Evolutionary conservation across 2,329 filamentous ascomycete species (phyloP).

Genomic region (Dactylella cylindrospora): DNA sequence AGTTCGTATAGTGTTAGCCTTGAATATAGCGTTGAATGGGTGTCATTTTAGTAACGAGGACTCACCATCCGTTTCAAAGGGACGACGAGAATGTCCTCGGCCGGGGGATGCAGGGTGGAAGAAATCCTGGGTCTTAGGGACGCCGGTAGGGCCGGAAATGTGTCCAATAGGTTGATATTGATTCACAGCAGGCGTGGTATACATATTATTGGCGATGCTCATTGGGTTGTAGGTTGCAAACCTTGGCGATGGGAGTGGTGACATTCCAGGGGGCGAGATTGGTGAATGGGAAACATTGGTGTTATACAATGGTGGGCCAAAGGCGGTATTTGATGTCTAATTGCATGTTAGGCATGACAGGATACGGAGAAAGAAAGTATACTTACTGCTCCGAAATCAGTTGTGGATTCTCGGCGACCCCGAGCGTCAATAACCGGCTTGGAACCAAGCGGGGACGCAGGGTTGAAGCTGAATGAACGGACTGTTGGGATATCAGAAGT

Average conservation of each 20-base stretch:
- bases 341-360: constrained; percentile 9
- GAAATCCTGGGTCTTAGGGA: constrained; percentile 20
- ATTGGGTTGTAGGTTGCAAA: constrained; percentile 48
- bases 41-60: constrained; percentile 51
- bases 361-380: not conserved
- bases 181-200: constrained; percentile 44
- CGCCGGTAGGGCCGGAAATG: constrained; percentile 3
- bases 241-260: constrained; percentile 48
- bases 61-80: constrained; percentile 38
- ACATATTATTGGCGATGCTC: constrained; percentile 46
- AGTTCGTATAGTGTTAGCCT: not conserved
- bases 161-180: constrained; percentile 46
- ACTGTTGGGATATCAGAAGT: constrained; percentile 84
- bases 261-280: constrained; percentile 47
- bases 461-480: constrained; percentile 65
- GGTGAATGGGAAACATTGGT: constrained; percentile 41
- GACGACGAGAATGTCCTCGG: constrained; percentile 43
- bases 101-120: constrained; percentile 28
- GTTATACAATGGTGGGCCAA: constrained; percentile 48
- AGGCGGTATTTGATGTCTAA: constrained; percentile 39
- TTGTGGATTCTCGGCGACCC: constrained; percentile 46
- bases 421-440: constrained; percentile 44
- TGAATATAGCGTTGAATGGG: constrained; percentile 30
- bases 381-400: constrained; percentile 45
- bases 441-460: constrained; percentile 52